Conservation (phyloP, 768 basidiomycete species). For the Fomitopsis serialis region DNA sequence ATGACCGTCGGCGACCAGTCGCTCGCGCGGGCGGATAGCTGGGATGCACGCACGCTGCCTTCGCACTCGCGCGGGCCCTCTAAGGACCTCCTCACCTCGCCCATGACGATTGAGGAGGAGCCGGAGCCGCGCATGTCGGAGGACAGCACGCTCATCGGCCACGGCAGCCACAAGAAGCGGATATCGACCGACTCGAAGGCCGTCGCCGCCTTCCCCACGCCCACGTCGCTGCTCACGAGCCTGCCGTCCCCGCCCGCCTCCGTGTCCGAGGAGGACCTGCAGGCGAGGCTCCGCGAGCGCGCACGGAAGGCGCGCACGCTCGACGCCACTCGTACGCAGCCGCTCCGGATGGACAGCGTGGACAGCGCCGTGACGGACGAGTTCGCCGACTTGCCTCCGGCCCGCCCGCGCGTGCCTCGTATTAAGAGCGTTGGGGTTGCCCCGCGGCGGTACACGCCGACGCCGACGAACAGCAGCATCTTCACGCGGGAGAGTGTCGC, state of each 20-base stretch:
- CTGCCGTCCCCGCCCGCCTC: neutral
- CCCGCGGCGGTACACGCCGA: constrained; percentile 11
- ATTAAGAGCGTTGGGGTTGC: constrained; percentile 15
- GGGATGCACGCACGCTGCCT: neutral
- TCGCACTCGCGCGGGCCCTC: neutral
- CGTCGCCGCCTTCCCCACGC: constrained; percentile 11
- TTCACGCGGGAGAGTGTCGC: constrained; percentile 14
- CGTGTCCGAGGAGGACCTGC: neutral
- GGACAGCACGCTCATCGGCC: neutral
- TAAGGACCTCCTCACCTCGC: neutral
- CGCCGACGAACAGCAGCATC: constrained; percentile 6
- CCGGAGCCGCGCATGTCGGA: neutral
- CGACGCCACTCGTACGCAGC: neutral
- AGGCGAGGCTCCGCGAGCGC: neutral
- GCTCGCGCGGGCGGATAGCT: neutral
- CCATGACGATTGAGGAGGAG: neutral
- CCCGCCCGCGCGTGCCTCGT: neutral
- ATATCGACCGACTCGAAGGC: neutral
- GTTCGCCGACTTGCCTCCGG: neutral
- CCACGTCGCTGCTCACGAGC: constrained; percentile 5
- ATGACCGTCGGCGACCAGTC: neutral
- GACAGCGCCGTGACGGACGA: constrained; percentile 1
- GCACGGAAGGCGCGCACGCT: neutral
- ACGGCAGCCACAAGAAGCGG: neutral
- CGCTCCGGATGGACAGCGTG: constrained; percentile 2